phyloP scores from a whole-genome alignment of 345 rosid genomes.

The Pugionium dolabratum region DNA sequence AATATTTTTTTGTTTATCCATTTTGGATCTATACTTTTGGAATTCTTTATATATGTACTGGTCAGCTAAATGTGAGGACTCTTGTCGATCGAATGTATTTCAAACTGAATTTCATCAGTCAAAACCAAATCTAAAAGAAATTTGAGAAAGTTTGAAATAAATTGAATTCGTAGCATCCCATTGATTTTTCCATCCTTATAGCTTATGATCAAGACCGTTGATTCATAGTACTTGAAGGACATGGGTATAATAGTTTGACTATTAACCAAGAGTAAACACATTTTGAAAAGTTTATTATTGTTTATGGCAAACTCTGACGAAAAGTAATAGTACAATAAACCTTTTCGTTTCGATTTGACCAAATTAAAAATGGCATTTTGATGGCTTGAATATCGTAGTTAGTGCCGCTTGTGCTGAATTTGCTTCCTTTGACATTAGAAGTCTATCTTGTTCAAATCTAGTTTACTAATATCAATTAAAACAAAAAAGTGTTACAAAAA shows the following conservation, averaged over 20 bases:
- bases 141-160: too few relatives aligned
- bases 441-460: neutral
- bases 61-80: too few relatives aligned
- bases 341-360: slow-evolving; percentile 23
- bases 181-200: slow-evolving; percentile 6
- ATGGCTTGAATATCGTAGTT: neutral
- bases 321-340: neutral
- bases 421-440: slow-evolving; percentile 20
- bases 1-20: too few relatives aligned
- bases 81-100: too few relatives aligned
- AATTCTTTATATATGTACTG: too few relatives aligned
- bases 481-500: too few relatives aligned
- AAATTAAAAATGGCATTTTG: slow-evolving; percentile 9
- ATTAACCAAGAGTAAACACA: slow-evolving; percentile 13
- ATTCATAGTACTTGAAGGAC: neutral
- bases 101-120: too few relatives aligned
- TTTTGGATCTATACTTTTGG: too few relatives aligned
- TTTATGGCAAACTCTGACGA: slow-evolving; percentile 11
- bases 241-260: slow-evolving; percentile 19
- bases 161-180: slow-evolving; percentile 2
- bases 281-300: slow-evolving; percentile 4
- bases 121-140: too few relatives aligned
- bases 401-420: slow-evolving; percentile 12
- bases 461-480: neutral
- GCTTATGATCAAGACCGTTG: slow-evolving; percentile 16